Evolutionary conservation across 2,329 filamentous ascomycete species (phyloP), one percentile per base, ranked within the genome.

Genomic region (Leptographium procerum): DNA sequence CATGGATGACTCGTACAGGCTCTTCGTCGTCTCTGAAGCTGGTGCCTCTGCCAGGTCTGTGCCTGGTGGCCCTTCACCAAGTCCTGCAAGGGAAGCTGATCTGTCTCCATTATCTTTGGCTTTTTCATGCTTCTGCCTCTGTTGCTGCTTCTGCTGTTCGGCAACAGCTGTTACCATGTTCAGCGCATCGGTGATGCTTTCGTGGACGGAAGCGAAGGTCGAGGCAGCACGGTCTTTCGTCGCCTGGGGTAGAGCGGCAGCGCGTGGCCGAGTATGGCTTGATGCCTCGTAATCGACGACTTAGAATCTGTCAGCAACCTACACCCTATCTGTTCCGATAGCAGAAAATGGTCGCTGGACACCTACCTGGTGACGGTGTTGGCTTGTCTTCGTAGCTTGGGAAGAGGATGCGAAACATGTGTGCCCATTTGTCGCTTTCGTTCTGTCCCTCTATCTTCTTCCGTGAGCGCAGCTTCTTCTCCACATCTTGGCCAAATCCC

Each of bases 391-490:
- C 57, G 24, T 60, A 68, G 16, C 65, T 66, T 0, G 71, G 70
- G 36, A 75, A 74, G 1, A 75, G 63, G 0, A 72, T 61, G 4
- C 65, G 63, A 61, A 71, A 74, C 22, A 71, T 68, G 36, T 71
- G 68, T 6, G 60, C 61, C 73, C 73, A 75, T 52, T 71, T 72
- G 50, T 73, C 69, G 10, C 66, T 65, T 43, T 73, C 72, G 0
- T 61, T 65, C 19, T 63, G 55, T 61, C 64, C 52, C n/a, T 64
- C 59, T 57, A 65, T 57, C 66, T 70, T 64, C 63, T 69, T 63
- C 1, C 72, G 64, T 9, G 69, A 72, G 6, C 69, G 67, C 5
- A 75, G 61, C 3, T 61, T 66, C 57, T 68, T 67, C 31, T 72
- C 64, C 14, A 71, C 69, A 10, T 71, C 70, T 8, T 66, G 62